Percentiles rank a stretch among this genome's conserved stretches.
These are phyloP conservation scores for Trichosporon sp. DNA, from an alignment of 1,284 basidiomycete species.

Conservation along the genomic window DNA sequence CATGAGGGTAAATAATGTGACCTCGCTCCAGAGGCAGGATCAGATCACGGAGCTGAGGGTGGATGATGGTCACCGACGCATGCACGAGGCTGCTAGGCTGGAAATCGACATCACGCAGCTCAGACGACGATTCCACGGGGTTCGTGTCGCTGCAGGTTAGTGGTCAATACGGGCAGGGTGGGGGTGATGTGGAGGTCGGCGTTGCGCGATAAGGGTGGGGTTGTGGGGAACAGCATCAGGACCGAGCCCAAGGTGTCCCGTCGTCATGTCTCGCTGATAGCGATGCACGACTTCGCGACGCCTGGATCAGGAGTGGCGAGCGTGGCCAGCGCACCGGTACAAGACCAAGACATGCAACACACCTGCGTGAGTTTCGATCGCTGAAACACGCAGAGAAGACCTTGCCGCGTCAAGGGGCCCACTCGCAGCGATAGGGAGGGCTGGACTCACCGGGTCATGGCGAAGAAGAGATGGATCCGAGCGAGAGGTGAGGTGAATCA, in stretches of 20 bases:
- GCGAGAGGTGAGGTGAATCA: not conserved
- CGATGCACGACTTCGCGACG: not conserved
- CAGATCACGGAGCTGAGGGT: constrained; percentile 48
- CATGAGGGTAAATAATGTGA: constrained; percentile 38
- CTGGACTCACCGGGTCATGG: constrained; percentile 2
- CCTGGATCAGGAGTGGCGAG: not conserved
- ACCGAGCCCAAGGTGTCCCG: not conserved
- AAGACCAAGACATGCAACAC: not conserved
- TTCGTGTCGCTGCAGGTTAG: constrained; percentile 26
- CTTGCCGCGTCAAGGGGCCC: not conserved
- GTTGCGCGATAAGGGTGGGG: not conserved
- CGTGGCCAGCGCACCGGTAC: not conserved
- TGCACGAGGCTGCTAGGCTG: constrained; percentile 29
- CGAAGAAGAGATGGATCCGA: not conserved
- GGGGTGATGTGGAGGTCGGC: not conserved
- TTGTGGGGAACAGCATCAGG: not conserved
- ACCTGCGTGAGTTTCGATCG: not conserved
- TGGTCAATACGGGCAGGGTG: not conserved
- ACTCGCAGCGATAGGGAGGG: not conserved
- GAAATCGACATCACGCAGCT: constrained; percentile 40
- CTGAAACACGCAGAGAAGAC: not conserved
- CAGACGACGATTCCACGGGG: constrained; percentile 25
- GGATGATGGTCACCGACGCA: constrained; percentile 43
- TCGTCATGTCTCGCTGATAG: not conserved
- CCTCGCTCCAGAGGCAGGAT: constrained; percentile 39